A percentile compares a stretch with the other conserved stretches of the same genome.
Conservation (phyloP, 2,329 filamentous ascomycete species). For the Xylariaceae sp. region DNA sequence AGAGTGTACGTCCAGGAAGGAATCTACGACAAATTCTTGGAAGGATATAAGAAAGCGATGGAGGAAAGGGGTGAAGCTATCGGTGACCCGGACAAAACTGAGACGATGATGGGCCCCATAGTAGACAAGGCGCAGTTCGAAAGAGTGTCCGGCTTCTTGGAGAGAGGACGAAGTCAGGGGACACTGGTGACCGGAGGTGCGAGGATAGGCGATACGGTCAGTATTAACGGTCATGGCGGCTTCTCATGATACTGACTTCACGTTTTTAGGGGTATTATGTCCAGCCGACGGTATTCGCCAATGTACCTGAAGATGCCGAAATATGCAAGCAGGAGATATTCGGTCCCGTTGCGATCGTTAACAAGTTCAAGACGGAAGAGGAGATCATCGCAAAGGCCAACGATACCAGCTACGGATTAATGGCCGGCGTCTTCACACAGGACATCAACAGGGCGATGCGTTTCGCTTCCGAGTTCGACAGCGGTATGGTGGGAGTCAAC, state of each 20-base stretch:
- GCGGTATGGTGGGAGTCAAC: slow-evolving; percentile 68
- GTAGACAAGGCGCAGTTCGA: slow-evolving; percentile 46
- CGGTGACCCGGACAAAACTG: slow-evolving; percentile 12
- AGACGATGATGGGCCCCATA: slow-evolving; percentile 41
- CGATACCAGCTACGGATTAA: slow-evolving; percentile 43
- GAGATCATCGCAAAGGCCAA: slow-evolving; percentile 52
- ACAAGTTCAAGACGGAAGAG: slow-evolving; percentile 52
- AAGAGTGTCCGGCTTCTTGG: slow-evolving; percentile 41
- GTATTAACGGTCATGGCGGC: slow-evolving; percentile 32
- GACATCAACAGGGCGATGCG: slow-evolving; percentile 59
- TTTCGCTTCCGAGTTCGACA: slow-evolving; percentile 51
- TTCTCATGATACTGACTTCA: not conserved
- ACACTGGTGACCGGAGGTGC: slow-evolving; percentile 35
- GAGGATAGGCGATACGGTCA: slow-evolving; percentile 18
- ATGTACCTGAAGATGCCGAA: slow-evolving; percentile 38
- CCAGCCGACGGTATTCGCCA: slow-evolving; percentile 43
- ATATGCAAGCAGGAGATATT: slow-evolving; percentile 54
- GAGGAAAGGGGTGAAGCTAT: slow-evolving; percentile 13
- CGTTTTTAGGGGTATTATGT: slow-evolving; percentile 37
- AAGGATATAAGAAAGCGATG: slow-evolving; percentile 18
- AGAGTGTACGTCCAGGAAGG: slow-evolving; percentile 21
- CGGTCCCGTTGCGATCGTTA: slow-evolving; percentile 51
- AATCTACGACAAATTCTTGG: slow-evolving; percentile 19
- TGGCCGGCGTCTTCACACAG: slow-evolving; percentile 52
- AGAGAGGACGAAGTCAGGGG: slow-evolving; percentile 37